Conservation (phyloP, 73 alveolate species). For the Tetrahymena thermophila region DNA sequence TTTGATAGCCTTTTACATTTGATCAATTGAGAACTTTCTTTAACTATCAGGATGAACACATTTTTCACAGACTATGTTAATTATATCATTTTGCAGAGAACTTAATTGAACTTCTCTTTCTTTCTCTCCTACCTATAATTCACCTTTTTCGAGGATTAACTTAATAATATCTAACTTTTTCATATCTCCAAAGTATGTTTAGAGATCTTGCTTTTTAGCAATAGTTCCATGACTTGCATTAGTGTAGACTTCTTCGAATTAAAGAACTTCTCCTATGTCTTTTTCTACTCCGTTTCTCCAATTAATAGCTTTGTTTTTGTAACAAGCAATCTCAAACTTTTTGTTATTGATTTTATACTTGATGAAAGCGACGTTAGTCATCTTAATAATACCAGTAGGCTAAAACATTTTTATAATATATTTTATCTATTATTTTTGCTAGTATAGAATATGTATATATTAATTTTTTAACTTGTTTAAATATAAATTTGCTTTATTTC, state of each 20-base stretch:
- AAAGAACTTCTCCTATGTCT: constrained; percentile 89
- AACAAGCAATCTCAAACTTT: constrained; percentile 93
- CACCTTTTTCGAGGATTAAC: constrained; percentile 92
- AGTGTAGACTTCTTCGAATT: constrained; percentile 81
- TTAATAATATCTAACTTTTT: constrained; percentile 73
- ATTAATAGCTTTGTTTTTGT: constrained; percentile 86
- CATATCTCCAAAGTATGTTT: constrained; percentile 68
- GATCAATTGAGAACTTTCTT: constrained; percentile 61
- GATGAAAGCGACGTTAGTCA: constrained; percentile 85
- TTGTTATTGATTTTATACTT: constrained; percentile 55
- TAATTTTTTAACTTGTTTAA: not conserved
- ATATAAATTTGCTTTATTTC: not conserved
- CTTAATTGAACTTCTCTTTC: constrained; percentile 74
- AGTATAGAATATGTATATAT: not conserved
- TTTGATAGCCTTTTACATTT: constrained; percentile 75
- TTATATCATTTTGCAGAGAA: constrained; percentile 64
- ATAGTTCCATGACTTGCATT: constrained; percentile 94
- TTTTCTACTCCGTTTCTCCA: constrained; percentile 90
- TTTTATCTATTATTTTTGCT: not conserved
- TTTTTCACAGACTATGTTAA: constrained; percentile 63
- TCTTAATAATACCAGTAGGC: constrained; percentile 68
- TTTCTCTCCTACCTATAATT: constrained; percentile 71
- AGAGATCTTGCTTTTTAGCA: constrained; percentile 80
- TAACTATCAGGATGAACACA: constrained; percentile 67
- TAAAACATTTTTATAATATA: constrained; percentile 22